Percentiles rank a stretch among this genome's conserved stretches.
Evolutionary conservation across 2,329 filamentous ascomycete genomes (phyloP).

Genomic region (Corniculantispora saksenae): DNA sequence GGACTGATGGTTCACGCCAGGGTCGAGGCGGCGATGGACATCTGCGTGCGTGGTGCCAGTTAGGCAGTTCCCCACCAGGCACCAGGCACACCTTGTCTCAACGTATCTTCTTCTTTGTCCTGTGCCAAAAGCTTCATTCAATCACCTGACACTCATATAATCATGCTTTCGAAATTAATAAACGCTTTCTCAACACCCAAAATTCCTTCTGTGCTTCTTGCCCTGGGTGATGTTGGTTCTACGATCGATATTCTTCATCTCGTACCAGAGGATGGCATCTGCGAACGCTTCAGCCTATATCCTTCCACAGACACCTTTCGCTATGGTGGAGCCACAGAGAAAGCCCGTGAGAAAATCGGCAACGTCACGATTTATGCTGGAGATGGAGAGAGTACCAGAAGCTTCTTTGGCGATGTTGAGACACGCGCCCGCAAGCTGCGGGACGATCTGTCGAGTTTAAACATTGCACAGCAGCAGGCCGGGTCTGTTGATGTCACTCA

Average conservation of each 20-base stretch:
- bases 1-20: constrained; percentile 10
- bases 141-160: not conserved
- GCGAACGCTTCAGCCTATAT: constrained; percentile 2
- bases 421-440: not conserved
- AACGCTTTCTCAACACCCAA: not conserved
- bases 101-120: no score
- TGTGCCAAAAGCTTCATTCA: not conserved
- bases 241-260: constrained; percentile 6
- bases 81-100: no score
- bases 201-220: constrained; percentile 10
- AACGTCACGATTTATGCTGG: constrained; percentile 10
- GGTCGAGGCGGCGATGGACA: not conserved
- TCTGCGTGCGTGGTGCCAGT: not conserved
- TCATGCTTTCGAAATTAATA: constrained; percentile 3
- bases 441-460: not conserved
- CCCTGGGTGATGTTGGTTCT: constrained; percentile 3
- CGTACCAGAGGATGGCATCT: not conserved
- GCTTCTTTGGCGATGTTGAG: constrained; percentile 14
- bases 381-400: constrained; percentile 10
- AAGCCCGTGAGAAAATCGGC: constrained; percentile 13
- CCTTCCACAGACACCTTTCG: not conserved
- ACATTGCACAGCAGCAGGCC: constrained; percentile 6
- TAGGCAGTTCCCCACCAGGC: not conserved
- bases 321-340: not conserved
- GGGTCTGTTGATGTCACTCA: constrained; percentile 5